Base-by-base conservation (phyloP, 768 basidiomycete genomes). In the Mycena olivaceomarginata region DNA sequence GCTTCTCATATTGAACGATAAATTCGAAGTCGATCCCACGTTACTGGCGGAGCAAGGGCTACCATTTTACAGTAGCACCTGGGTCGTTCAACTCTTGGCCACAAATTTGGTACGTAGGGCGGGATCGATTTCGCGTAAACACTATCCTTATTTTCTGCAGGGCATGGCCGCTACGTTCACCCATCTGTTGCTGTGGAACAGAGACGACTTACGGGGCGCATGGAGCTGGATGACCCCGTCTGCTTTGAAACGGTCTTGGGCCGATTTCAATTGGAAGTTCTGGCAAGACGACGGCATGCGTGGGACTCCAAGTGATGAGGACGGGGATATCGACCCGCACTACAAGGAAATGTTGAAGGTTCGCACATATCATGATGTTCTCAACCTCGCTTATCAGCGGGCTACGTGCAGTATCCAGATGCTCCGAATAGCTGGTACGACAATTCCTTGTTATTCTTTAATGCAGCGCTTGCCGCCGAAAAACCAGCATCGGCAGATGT, bases 401-500 rank as follows among this genome's bases (percentile, higher is more conserved):
- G 13, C 40, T 18, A 31, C 31, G 25, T 37, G 13, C 73, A 87
- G 86, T 93, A 93, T 82, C 84, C 90, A 15, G 91, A 93, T 80
- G 89, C 88, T 5, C 92, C 91, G 0, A 90, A 89, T 84, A 91
- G 89, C 80, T 92, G 92, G 92, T 92, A 91, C 70, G 76, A 85
- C 3, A 81, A 84, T 25, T 84, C 87, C n/a, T 83, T 91, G 2
- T 66, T 82, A n/a, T n/a, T 11, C 51, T 53, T 31, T 3, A 31
- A 31, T 3, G 31, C 31, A 31, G 3, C 31, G 31, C 31, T 31
- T 31, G 31, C 31, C 31, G 4, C 31, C 31, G 31, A 31, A 31
- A 31, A 31, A 31, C 4, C 31, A 31, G 31, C 2, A 31, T 31
- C 31, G 31, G 31, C 31, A 31, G 4, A 31, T 31, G 31, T 31